Percentiles rank a stretch among this genome's conserved stretches.
phyloP scores from a whole-genome alignment of 2,329 filamentous ascomycete genomes.

The Didymella exigua region DNA sequence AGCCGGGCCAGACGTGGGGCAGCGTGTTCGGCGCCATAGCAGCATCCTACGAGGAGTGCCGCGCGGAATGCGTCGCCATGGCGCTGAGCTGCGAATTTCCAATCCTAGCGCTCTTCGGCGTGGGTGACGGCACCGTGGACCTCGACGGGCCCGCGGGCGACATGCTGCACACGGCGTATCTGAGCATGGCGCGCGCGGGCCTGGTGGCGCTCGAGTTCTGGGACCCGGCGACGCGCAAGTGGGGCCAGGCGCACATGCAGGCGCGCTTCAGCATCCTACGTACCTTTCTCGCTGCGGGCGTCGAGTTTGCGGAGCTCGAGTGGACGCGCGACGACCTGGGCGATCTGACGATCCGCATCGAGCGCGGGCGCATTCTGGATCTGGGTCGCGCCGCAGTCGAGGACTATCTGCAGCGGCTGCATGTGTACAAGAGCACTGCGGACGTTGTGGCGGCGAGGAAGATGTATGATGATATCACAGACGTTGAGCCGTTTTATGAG shows the following conservation, averaged over 20 bases:
- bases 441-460: constrained; percentile 77
- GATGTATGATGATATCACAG: constrained; percentile 83
- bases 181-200: constrained; percentile 94
- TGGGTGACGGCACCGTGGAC: constrained; percentile 75
- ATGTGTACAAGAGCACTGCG: constrained; percentile 90
- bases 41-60: constrained; percentile 90
- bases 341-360: constrained; percentile 80
- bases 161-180: constrained; percentile 84
- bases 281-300: constrained; percentile 83
- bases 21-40: constrained; percentile 88
- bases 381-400: constrained; percentile 83
- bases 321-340: constrained; percentile 76
- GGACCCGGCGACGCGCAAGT: constrained; percentile 88
- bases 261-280: constrained; percentile 87
- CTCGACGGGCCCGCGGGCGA: constrained; percentile 80
- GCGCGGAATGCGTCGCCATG: constrained; percentile 94
- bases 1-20: constrained; percentile 93
- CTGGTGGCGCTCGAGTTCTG: constrained; percentile 89
- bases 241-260: constrained; percentile 88
- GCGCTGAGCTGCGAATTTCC: constrained; percentile 85
- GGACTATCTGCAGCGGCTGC: constrained; percentile 85
- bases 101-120: constrained; percentile 89
- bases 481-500: constrained; percentile 85
- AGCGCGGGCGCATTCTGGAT: constrained; percentile 84
- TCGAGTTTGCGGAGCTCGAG: constrained; percentile 82